Percentiles rank a stretch among this genome's conserved stretches.
These are phyloP conservation scores for Leucosporidium scottii DNA, from an alignment of 768 basidiomycete species.

Conservation along the genomic window DNA sequence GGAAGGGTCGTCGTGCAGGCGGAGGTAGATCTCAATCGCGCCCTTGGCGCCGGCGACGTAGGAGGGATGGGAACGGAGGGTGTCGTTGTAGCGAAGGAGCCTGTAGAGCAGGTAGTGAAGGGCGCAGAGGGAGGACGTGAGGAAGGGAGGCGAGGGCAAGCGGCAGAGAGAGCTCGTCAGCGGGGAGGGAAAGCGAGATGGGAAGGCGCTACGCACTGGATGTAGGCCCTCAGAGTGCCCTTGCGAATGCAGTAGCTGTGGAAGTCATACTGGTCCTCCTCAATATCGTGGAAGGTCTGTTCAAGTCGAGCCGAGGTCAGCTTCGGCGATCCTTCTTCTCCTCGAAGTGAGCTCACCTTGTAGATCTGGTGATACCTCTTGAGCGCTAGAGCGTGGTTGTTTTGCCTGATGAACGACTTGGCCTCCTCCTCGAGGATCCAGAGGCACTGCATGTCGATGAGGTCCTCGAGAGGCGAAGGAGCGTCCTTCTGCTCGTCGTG, in stretches of 20 bases:
- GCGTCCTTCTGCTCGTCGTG: constrained; percentile 66
- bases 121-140: constrained; percentile 3
- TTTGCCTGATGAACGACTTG: constrained; percentile 58
- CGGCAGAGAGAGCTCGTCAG: not conserved
- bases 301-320: not conserved
- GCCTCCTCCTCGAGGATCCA: constrained; percentile 79
- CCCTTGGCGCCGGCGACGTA: constrained; percentile 67
- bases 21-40: constrained; percentile 70
- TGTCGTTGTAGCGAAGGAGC: constrained; percentile 73
- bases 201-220: constrained; percentile 54
- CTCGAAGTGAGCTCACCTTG: no score
- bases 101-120: constrained; percentile 43
- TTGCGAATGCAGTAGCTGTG: constrained; percentile 89
- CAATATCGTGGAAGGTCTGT: constrained; percentile 66
- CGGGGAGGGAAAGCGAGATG: not conserved
- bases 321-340: no score
- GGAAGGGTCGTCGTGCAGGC: constrained; percentile 61
- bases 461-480: constrained; percentile 61
- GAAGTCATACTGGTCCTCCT: constrained; percentile 96
- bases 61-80: constrained; percentile 63
- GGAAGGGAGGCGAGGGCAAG: not conserved
- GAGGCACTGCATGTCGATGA: constrained; percentile 93
- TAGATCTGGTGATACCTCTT: constrained; percentile 73
- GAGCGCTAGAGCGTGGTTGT: constrained; percentile 67
- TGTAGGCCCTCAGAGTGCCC: constrained; percentile 75